Base-by-base conservation (phyloP, 148 eudicot genomes). In the Selenicereus undatus region DNA sequence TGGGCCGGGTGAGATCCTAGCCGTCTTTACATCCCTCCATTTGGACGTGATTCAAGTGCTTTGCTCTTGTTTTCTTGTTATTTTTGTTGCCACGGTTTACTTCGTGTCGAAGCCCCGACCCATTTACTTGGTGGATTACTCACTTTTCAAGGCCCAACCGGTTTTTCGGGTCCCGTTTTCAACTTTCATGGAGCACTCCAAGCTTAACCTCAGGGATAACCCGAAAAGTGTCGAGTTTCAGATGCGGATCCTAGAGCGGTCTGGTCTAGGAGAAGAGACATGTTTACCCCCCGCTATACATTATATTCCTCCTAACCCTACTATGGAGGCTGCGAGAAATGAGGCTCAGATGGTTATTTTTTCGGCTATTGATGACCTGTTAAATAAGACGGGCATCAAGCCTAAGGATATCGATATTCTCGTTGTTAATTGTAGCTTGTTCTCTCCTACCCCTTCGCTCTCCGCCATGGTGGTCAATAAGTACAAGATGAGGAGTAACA, bases 401-500 rank as follows among this genome's bases (percentile, higher is more conserved):
- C 72, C 85, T 54, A 79, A 65, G 80, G 82, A 83, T 42, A 83
- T 83, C 48, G 85, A 83, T 22, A 83, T 83, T 8, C 75, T 83
- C 45, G 76, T 83, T 56, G 85, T 83, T 0, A 83, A 83, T 70
- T 83, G 97, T 78, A 90, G 97, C 65, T 79, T 93, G 14, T 93
- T 93, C 77, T 88, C 90, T 10, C 97, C 97, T 0, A 91, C 93
- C 0, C 97, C 97, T 0, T 93, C 97, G 1, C 81, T 93, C 11
- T 91, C 97, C 0, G 97, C 97, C 6, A 93, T 93, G 97, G 84
- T 93, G 27, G 85, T 91, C 0, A 91, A 92, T 22, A 92, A 91
- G 78, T 92, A 92, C 87, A 91, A 89, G 75, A 69, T 92, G 50
- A 81, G 97, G 60, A 86, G 91, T 27, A 79, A 83, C 45, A 58